phyloP scores from a whole-genome alignment of 2,329 filamentous ascomycete species.

The Hansfordia pulvinata region DNA sequence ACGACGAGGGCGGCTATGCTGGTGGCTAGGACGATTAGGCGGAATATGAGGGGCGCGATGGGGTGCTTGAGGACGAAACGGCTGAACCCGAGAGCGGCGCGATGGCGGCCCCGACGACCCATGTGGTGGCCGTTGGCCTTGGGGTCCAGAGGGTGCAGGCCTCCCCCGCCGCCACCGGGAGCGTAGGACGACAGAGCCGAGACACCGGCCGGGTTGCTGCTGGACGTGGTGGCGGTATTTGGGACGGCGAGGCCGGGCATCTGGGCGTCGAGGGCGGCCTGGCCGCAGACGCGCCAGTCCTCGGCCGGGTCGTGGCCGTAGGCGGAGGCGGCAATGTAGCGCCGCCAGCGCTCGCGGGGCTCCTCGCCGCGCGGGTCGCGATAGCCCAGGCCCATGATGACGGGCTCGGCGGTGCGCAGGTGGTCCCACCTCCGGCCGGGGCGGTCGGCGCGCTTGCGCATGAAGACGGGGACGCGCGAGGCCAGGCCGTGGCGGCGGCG shows the following conservation, averaged over 20 bases:
- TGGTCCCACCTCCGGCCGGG: conserved; percentile 46
- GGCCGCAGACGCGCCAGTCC: conserved; percentile 31
- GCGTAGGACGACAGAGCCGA: conserved; percentile 22
- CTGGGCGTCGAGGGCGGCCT: conserved; percentile 22
- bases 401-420: conserved; percentile 41
- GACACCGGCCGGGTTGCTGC: too few species aligned
- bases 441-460: conserved; percentile 28
- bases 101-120: too few species aligned
- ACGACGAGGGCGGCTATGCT: conserved; percentile 72
- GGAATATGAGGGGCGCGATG: conserved; percentile 73
- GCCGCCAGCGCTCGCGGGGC: conserved; percentile 32
- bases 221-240: too few species aligned
- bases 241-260: conserved; percentile 24
- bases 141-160: conserved; percentile 22
- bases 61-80: conserved; percentile 67
- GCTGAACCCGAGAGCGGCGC: too few species aligned
- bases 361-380: conserved; percentile 23
- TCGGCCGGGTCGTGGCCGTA: conserved; percentile 34
- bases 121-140: too few species aligned
- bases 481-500: too few species aligned
- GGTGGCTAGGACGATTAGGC: conserved; percentile 69
- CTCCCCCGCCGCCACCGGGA: too few species aligned
- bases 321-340: conserved; percentile 38
- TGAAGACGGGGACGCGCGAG: conserved; percentile 30
- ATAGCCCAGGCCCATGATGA: conserved; percentile 37